Evolutionary conservation across 2,329 filamentous ascomycete genomes (phyloP).

Genomic region (Neurospora crassa): DNA sequence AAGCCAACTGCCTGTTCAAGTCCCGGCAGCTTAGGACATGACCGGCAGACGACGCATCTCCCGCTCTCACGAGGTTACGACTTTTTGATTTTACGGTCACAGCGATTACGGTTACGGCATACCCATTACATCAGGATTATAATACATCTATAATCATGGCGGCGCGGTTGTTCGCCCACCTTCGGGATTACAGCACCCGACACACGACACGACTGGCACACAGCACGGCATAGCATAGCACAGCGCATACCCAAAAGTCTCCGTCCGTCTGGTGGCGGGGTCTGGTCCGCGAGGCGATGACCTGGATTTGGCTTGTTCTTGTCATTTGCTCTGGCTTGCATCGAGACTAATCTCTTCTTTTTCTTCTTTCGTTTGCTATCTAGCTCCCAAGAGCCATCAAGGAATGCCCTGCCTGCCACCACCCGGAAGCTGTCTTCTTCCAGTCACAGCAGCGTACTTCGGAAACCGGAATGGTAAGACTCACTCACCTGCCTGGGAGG

Average conservation of each 20-base stretch:
- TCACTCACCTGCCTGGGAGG: constrained; percentile 1
- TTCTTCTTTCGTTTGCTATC: constrained; percentile 25
- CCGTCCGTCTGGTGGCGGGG: neutral
- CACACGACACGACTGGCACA: neutral
- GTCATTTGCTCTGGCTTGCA: constrained; percentile 1
- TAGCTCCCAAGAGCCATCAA: constrained; percentile 88
- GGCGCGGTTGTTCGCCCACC: neutral
- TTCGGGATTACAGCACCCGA: neutral
- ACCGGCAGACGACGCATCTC: neutral
- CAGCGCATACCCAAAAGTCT: neutral
- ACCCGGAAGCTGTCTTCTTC: constrained; percentile 93
- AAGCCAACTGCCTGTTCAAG: neutral
- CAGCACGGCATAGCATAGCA: neutral
- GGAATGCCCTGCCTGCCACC: constrained; percentile 73
- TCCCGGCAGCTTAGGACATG: neutral
- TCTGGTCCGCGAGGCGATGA: neutral
- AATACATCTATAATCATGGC: neutral
- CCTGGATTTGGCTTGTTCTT: constrained; percentile 1
- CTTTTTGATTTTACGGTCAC: neutral
- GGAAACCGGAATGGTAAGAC: constrained; percentile 92
- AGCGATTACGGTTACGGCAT: neutral
- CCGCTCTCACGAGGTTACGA: neutral
- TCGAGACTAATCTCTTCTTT: constrained; percentile 32
- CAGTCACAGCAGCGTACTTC: constrained; percentile 95
- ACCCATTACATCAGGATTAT: neutral